phyloP scores from a whole-genome alignment of 1,284 basidiomycete genomes.

The Exobasidium rhododendri region DNA sequence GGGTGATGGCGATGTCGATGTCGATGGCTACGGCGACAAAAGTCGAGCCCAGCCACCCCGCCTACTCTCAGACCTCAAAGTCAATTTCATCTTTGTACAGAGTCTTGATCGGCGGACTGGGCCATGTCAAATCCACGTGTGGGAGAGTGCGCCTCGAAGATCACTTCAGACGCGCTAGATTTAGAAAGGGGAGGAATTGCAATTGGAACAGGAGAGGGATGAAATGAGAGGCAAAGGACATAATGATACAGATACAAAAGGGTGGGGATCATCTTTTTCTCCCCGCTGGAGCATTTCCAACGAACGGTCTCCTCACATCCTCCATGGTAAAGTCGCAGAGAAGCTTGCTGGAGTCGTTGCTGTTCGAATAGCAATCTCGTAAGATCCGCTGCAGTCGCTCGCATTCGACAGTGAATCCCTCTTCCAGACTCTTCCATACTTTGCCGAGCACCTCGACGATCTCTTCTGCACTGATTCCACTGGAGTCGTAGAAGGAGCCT shows the following conservation, averaged over 20 bases:
- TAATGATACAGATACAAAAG: too few species aligned
- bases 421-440: conserved; percentile 35
- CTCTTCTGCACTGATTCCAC: conserved; percentile 16
- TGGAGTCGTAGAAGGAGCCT: conserved; percentile 6
- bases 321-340: conserved; percentile 19
- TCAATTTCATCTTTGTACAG: not conserved
- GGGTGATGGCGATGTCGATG: too few species aligned
- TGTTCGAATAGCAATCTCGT: conserved; percentile 28
- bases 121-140: too few species aligned
- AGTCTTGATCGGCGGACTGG: too few species aligned
- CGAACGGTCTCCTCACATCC: conserved; percentile 19
- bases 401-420: conserved; percentile 28
- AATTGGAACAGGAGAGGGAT: too few species aligned
- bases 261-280: not conserved
- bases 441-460: conserved; percentile 26
- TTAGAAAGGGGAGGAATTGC: too few species aligned
- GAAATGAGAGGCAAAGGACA: too few species aligned
- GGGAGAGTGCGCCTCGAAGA: too few species aligned
- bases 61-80: not conserved
- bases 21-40: too few species aligned
- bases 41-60: not conserved
- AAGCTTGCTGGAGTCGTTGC: conserved; percentile 14
- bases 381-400: conserved; percentile 25
- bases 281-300: conserved; percentile 1
- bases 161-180: too few species aligned